Percentiles rank a stretch among this genome's conserved stretches.
Conservation (phyloP, 352 stramenopile species). For the Phytophthora palmivora region DNA sequence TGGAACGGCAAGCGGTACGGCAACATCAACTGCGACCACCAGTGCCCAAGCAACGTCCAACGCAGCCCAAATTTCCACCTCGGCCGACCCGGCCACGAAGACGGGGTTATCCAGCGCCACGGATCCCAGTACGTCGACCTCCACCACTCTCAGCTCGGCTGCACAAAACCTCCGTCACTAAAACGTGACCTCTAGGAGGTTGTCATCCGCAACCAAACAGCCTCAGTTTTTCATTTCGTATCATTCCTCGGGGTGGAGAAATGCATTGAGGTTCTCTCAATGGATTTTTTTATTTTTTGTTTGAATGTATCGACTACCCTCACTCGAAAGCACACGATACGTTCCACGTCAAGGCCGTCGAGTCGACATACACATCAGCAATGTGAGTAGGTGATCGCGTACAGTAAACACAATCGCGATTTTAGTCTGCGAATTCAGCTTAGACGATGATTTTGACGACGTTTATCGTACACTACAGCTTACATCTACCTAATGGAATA, state of each 20-base stretch:
- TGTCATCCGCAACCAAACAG: not conserved
- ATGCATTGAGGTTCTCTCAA: no score
- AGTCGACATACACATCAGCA: no score
- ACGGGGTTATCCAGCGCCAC: slow-evolving; percentile 1
- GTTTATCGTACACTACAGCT: no score
- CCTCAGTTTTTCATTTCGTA: slow-evolving; percentile 6
- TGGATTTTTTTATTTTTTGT: no score
- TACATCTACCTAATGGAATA: no score
- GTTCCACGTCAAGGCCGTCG: no score
- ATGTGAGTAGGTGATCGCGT: no score
- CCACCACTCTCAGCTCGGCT: slow-evolving; percentile 11
- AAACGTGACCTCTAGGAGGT: not conserved
- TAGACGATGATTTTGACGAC: no score
- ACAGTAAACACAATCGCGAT: no score
- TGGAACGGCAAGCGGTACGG: slow-evolving; percentile 5
- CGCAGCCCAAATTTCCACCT: slow-evolving; percentile 5
- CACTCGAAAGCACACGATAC: no score
- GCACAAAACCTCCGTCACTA: slow-evolving; percentile 19
- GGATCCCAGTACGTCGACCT: not conserved
- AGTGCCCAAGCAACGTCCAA: slow-evolving; percentile 10
- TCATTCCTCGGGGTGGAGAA: slow-evolving; percentile 9
- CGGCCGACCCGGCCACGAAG: slow-evolving; percentile 12
- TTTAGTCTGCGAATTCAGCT: no score
- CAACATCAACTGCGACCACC: slow-evolving; percentile 14
- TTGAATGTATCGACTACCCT: no score